These are phyloP conservation scores for Xylaria polymorpha DNA, from an alignment of 2,329 filamentous ascomycete species.

Conservation along the genomic window DNA sequence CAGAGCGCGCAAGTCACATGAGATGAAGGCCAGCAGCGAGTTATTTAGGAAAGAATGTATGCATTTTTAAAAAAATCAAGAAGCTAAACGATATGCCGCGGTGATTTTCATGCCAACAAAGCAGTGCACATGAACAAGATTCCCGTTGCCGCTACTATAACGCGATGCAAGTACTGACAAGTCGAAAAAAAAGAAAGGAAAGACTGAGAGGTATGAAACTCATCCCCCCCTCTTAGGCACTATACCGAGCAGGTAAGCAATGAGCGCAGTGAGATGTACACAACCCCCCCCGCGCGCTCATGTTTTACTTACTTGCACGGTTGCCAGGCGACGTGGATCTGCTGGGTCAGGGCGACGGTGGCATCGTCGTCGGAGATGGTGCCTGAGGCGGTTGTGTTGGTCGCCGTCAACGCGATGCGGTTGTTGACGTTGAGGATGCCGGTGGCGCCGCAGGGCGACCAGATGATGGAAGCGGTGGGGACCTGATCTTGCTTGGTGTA, in stretches of 20 bases:
- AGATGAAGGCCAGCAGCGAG: not conserved
- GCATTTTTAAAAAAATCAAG: constrained; percentile 22
- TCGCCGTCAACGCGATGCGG: constrained; percentile 56
- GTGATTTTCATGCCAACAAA: constrained; percentile 26
- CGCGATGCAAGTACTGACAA: constrained; percentile 25
- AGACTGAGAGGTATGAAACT: not conserved
- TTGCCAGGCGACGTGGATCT: constrained; percentile 57
- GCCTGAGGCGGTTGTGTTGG: constrained; percentile 53
- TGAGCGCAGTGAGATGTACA: not conserved
- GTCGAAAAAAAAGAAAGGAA: constrained; percentile 11
- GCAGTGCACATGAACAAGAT: constrained; percentile 25
- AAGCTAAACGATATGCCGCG: constrained; percentile 31
- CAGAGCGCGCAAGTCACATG: not conserved
- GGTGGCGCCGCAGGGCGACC: constrained; percentile 58
- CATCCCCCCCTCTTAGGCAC: not conserved
- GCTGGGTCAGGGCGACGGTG: constrained; percentile 58
- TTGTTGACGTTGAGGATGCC: constrained; percentile 62
- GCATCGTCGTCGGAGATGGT: constrained; percentile 59
- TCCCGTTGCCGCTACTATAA: constrained; percentile 24
- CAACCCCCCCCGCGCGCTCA: not conserved
- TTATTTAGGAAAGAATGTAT: constrained; percentile 17
- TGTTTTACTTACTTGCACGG: constrained; percentile 44
- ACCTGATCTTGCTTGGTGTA: constrained; percentile 60
- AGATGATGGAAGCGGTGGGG: constrained; percentile 59
- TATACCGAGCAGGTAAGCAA: not conserved